These are phyloP conservation scores for Aphanoascus verrucosus DNA, from an alignment of 2,329 filamentous ascomycete genomes.

Conservation along the genomic window DNA sequence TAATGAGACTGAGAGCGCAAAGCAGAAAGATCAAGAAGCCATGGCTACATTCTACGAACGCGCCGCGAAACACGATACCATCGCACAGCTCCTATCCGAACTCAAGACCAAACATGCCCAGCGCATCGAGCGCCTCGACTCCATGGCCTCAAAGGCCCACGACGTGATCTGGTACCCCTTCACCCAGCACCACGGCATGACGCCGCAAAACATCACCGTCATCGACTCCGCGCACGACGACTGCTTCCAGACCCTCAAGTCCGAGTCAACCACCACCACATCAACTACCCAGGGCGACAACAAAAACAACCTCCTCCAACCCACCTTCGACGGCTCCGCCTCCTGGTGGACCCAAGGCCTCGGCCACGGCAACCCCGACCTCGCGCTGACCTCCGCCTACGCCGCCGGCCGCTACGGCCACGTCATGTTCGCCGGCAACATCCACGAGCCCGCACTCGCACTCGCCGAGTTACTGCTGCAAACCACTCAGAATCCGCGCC, in stretches of 20 bases:
- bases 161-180: constrained; percentile 75
- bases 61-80: constrained; percentile 30
- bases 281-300: constrained; percentile 1
- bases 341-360: constrained; percentile 90
- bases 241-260: constrained; percentile 56
- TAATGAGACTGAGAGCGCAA: constrained; percentile 23
- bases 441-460: constrained; percentile 65
- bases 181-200: constrained; percentile 61
- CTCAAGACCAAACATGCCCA: constrained; percentile 46
- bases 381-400: constrained; percentile 66
- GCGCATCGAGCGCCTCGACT: constrained; percentile 50
- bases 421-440: constrained; percentile 72
- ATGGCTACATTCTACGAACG: constrained; percentile 56
- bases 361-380: constrained; percentile 62
- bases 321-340: constrained; percentile 72
- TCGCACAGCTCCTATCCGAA: constrained; percentile 42
- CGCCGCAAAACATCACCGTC: constrained; percentile 52
- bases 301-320: constrained; percentile 38
- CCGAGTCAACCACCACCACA: constrained; percentile 10
- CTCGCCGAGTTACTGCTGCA: constrained; percentile 56
- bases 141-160: constrained; percentile 52
- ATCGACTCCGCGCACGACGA: constrained; percentile 76
- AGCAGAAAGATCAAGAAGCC: constrained; percentile 41
- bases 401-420: constrained; percentile 77
- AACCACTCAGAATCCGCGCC: constrained; percentile 51